Evolutionary conservation across 2,329 filamentous ascomycete genomes (phyloP), one percentile per base, ranked within the genome.

Genomic region (Paecilomyces sp.): DNA sequence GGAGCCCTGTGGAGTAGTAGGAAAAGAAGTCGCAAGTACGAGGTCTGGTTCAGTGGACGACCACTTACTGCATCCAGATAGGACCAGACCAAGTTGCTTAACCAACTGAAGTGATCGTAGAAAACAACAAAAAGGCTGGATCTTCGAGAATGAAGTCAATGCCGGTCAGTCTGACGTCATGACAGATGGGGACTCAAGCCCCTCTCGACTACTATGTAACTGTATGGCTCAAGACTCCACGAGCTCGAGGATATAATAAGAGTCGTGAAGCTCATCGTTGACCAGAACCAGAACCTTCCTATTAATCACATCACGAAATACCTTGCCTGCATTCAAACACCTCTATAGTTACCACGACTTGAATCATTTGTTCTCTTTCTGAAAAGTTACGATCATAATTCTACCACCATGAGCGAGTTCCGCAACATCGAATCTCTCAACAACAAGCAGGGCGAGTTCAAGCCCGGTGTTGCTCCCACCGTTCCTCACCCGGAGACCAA

Each of bases 401-500:
- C 28, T 25, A 54, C 18, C 64, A 67, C 28, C 56, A 70, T 70
- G 68, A 68, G 66, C 50, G 61, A 60, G 54, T 56, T 67, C 15
- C 63, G 60, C 36, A 85, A 86, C 71, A 69, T 80, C 52, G 78
- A 85, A 25, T 79, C 84, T 30, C 73, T 85, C 61, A 76, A 74
- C 65, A 78, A 80, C 63, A 73, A 76, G 56, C 79, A 83, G 67
- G 83, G 83, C 67, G 78, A 85, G 67, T 86, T 88, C 70, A 74
- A 77, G 64, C 79, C 80, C 62, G 77, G 76, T 24, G 76, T 84
- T 47, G 15, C 3, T 18, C 36, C 36, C 18, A 18, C 36, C 3
- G 36, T 18, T 6, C 36, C 36, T 47, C 15, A 9, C 8, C 12
- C n/a, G 6, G 36, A 47, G n/a, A 9, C 4, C n/a, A 76, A 79